Evolutionary conservation across 2,329 filamentous ascomycete genomes (phyloP).

Genomic region (Bipolaris bicolor): DNA sequence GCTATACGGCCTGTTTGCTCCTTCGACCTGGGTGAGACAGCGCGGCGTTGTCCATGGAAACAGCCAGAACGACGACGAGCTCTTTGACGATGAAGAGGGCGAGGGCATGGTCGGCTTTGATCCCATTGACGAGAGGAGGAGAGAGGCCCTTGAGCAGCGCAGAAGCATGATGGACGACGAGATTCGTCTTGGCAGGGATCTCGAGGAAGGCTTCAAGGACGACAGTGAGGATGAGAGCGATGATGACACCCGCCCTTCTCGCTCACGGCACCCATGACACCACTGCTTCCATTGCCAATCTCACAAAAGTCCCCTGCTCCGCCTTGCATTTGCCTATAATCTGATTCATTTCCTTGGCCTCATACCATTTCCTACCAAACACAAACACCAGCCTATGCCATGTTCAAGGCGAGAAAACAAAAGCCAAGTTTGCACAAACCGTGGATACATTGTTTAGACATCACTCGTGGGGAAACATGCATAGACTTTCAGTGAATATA

Average conservation of each 20-base stretch:
- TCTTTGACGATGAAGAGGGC: conserved; percentile 55
- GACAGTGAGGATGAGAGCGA: conserved; percentile 69
- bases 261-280: conserved; percentile 23
- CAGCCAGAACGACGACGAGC: conserved; percentile 45
- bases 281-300: not conserved
- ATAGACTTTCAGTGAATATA: conserved; percentile 29
- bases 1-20: conserved; percentile 42
- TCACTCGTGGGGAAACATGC: not conserved
- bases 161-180: conserved; percentile 56
- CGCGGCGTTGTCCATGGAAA: conserved; percentile 40
- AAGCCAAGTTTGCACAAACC: not conserved
- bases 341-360: not conserved
- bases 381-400: not conserved
- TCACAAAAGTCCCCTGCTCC: not conserved
- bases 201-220: conserved; percentile 77
- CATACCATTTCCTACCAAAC: not conserved
- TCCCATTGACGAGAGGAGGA: conserved; percentile 42
- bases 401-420: not conserved
- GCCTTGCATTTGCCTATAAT: not conserved
- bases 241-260: conserved; percentile 30
- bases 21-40: conserved; percentile 36
- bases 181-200: conserved; percentile 74
- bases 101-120: conserved; percentile 57
- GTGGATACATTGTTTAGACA: not conserved
- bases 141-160: conserved; percentile 49